Evolutionary conservation across 2,329 filamentous ascomycete genomes (phyloP).

Genomic region (Atkinsonella texensis): DNA sequence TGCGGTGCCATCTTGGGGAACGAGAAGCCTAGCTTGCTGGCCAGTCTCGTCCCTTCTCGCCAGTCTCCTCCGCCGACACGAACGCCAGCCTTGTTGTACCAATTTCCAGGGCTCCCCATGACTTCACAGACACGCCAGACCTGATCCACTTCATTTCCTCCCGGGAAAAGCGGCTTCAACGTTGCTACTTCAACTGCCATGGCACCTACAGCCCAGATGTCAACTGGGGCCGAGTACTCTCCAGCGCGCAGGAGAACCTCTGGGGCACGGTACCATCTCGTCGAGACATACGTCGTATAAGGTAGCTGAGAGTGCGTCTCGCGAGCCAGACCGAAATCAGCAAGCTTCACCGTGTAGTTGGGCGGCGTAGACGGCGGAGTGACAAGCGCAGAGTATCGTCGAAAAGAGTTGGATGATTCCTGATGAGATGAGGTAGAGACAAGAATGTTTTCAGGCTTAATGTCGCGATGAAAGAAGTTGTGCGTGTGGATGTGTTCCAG

Average conservation of each 20-base stretch:
- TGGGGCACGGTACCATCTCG: slow-evolving; percentile 92
- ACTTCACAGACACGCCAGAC: slow-evolving; percentile 99
- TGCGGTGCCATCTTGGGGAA: slow-evolving; percentile 99
- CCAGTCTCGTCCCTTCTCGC: slow-evolving; percentile 85
- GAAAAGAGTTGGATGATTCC: slow-evolving; percentile 75
- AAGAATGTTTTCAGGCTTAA: slow-evolving; percentile 97
- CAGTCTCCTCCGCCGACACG: slow-evolving; percentile 92
- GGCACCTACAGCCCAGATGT: slow-evolving; percentile 96
- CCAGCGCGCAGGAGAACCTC: slow-evolving; percentile 89
- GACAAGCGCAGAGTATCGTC: slow-evolving; percentile 83
- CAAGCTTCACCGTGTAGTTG: slow-evolving; percentile 93
- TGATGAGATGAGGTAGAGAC: slow-evolving; percentile 81
- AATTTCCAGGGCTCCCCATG: slow-evolving; percentile 96
- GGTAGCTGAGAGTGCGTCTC: slow-evolving; percentile 94
- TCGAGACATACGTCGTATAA: slow-evolving; percentile 97
- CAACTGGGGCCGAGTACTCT: slow-evolving; percentile 93
- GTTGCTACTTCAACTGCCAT: slow-evolving; percentile 99
- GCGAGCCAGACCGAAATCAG: slow-evolving; percentile 92
- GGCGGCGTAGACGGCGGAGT: slow-evolving; percentile 92
- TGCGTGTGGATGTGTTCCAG: slow-evolving; percentile 96
- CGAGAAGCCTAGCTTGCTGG: slow-evolving; percentile 93
- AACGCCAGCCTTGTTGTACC: slow-evolving; percentile 84
- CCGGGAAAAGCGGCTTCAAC: slow-evolving; percentile 90
- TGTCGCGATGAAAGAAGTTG: slow-evolving; percentile 96
- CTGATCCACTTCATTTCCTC: slow-evolving; percentile 96